These are phyloP conservation scores for Bryum argenteum DNA, from an alignment of 225 moss, liverwort and hornwort genomes.

Conservation along the genomic window DNA sequence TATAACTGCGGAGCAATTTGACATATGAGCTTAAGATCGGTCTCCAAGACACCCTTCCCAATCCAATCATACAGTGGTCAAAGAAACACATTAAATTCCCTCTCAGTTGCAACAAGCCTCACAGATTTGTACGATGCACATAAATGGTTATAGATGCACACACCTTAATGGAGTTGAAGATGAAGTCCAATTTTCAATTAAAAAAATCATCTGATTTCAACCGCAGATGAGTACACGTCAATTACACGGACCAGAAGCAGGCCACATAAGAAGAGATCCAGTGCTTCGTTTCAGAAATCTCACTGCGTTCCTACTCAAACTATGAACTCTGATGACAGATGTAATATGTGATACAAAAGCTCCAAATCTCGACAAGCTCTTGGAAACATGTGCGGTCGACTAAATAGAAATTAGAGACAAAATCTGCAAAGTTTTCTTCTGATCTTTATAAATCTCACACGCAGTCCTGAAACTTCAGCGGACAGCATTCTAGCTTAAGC, in stretches of 20 bases:
- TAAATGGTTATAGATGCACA: neutral
- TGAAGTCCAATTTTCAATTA: slow-evolving; percentile 23
- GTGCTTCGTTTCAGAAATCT: neutral
- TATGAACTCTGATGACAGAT: neutral
- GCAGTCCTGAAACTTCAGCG: neutral
- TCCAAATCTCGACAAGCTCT: neutral
- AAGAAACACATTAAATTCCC: slow-evolving; percentile 2
- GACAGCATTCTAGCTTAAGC: neutral
- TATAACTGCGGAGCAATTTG: slow-evolving; percentile 24
- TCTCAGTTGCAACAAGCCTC: neutral
- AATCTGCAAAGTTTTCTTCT: neutral
- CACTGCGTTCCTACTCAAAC: neutral
- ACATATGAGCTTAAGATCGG: neutral
- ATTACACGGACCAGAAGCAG: neutral
- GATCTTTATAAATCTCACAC: neutral
- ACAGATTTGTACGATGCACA: neutral
- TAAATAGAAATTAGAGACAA: neutral
- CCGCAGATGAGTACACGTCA: slow-evolving; percentile 17
- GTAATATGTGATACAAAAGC: neutral
- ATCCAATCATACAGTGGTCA: neutral
- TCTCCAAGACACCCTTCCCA: neutral
- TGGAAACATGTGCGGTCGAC: neutral
- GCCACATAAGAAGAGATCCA: neutral
- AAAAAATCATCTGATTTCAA: slow-evolving; percentile 31
- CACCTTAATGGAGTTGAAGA: slow-evolving; percentile 25